Evolutionary conservation across 192 early-diverging fungal species (phyloP), one percentile per base, ranked within the genome.

Genomic region (Piromyces sp.): DNA sequence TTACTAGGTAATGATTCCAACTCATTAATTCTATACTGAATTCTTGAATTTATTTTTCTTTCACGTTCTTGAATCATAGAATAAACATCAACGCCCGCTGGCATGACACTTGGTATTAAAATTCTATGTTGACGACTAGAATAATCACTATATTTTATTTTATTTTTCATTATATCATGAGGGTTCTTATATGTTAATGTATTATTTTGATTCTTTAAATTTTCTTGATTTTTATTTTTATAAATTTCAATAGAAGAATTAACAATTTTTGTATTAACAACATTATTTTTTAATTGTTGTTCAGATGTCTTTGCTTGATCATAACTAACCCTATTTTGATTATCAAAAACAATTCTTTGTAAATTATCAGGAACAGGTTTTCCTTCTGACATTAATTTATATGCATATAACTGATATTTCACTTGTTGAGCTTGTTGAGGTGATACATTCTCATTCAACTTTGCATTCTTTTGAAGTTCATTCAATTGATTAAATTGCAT

Each of bases 1-100:
- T 88, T 93, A 79, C 88, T 89, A 5, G 93, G 93, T 11, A 95
- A 83, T 15, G 86, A 84, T 79, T 94, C 91, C 13, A 97, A 89
- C 84, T 95, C 94, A 42, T 88, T 81, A 30, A 98, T 94, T 78
- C 96, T 92, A 84, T 95, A 89, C 79, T 90, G 84, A 78, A 96
- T 90, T 29, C 95, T 87, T 6, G 90, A 88, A 28, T 88, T 86
- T 30, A 95, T 87, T 30, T 92, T 89, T 78, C 89, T 89, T 80
- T 98, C 95, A 30, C 94, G 88, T 88, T 98, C 95, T 42, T 89
- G 84, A 4, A 91, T 86, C 80, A 98, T 83, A 5, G 89, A 89
- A n/a, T 90, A 84, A 17, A 94, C 90, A 84, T 98, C 96, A 36
- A 99, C 85, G 7, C 94, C 94, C n/a, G 85, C 82, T 1, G 95